Evolutionary conservation across 176 grass and related monocot species (phyloP).

Genomic region (Aechmea fasciata): DNA sequence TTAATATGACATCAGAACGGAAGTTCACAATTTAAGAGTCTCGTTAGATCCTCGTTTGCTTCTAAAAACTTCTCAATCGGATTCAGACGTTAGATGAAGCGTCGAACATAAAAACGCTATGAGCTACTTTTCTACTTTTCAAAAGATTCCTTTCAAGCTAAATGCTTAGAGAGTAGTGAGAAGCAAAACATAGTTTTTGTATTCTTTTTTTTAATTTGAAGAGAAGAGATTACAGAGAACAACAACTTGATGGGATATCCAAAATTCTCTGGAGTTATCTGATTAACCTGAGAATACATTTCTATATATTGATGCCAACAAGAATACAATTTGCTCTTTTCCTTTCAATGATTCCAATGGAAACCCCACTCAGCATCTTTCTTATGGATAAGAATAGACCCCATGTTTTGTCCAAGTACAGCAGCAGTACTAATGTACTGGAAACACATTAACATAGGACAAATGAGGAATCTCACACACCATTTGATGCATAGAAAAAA

Average conservation of each 20-base stretch:
- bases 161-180: too few species aligned
- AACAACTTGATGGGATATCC: not conserved
- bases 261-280: not conserved
- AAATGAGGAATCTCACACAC: not conserved
- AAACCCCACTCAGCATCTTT: not conserved
- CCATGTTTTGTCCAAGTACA: not conserved
- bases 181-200: not conserved
- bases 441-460: not conserved
- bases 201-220: not conserved
- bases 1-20: too few species aligned
- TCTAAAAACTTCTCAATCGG: too few species aligned
- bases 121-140: too few species aligned
- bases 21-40: too few species aligned
- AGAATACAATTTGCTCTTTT: not conserved
- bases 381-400: not conserved
- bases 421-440: not conserved
- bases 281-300: not conserved
- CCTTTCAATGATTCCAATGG: not conserved
- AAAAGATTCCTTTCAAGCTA: too few species aligned
- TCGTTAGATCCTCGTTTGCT: too few species aligned
- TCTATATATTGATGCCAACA: not conserved
- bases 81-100: too few species aligned
- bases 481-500: conserved; percentile 1
- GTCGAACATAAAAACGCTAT: too few species aligned
- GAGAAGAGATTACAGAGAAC: not conserved